Evolutionary conservation across 129 eudicot genomes (phyloP), one percentile per base, ranked within the genome.

Genomic region (Escallonia herrerae): DNA sequence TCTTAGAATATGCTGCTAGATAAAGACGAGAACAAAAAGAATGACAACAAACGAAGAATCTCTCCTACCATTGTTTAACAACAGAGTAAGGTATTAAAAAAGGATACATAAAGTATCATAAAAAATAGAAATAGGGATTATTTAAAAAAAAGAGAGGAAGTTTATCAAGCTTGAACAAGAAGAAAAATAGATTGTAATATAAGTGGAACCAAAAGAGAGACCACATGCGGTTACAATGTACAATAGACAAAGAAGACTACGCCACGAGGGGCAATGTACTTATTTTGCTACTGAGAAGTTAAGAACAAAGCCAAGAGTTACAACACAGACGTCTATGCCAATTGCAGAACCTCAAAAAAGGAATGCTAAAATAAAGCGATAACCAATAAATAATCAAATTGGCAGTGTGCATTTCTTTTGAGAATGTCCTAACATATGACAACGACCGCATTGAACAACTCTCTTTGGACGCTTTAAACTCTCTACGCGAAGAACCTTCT

Each of bases 351-450:
- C 12, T 10, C 51, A 48, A 64, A 45, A 78, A 65, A 72, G 39
- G 6, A n/a, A n/a, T n/a, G 5, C 42, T 37, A 49, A 64, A 22
- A 37, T 73, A 70, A 64, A 56, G 51, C 45, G 49, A 70, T 51
- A 65, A 13, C 63, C 41, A 10, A 5, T 8, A 7, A 63, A 64
- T 5, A 62, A 69, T 85, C 85, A 84, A 64, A 80, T 59, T 14
- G 86, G 94, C 99, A 89, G 58, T 61, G 97, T 65, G 74, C 99
- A 94, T 77, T 94, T 94, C 67, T 94, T 94, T 61, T 89, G 95
- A 42, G 99, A 94, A 72, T 94, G 99, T 13, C 99, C 99, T 53
- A 94, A 66, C 99, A 94, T 83, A 76, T 84, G 99, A 69, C 99
- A 94, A 13, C 97, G 93, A 11, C 99, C 99, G 72, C 99, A 94